Conservation (phyloP, 768 basidiomycete species). For the Phanerodontia chrysosporium region DNA sequence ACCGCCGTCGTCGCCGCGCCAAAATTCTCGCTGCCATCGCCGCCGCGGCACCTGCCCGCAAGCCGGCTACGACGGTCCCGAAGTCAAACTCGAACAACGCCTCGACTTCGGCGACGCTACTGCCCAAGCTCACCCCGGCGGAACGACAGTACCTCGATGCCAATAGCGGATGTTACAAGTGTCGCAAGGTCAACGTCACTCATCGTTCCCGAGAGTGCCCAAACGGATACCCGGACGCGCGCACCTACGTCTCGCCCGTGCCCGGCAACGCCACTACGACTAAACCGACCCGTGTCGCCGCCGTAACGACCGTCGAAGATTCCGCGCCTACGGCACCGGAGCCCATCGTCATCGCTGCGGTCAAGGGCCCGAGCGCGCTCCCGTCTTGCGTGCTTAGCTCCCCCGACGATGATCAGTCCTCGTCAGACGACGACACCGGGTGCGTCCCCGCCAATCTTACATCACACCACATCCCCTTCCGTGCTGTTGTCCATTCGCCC, state of each 20-base stretch:
- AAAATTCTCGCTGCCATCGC: too few relatives aligned
- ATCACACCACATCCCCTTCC: background rate
- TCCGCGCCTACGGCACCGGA: too few relatives aligned
- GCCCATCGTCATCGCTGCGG: background rate
- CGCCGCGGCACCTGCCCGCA: background rate
- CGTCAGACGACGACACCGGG: background rate
- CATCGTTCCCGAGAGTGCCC: background rate
- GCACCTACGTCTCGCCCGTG: background rate
- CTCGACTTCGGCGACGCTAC: too few relatives aligned
- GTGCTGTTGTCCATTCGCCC: background rate
- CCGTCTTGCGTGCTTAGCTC: background rate
- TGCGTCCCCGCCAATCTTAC: background rate
- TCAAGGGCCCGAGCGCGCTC: too few relatives aligned
- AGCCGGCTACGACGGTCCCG: too few relatives aligned
- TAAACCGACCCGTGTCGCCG: background rate
- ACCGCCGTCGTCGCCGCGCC: background rate
- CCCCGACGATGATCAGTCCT: background rate
- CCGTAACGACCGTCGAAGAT: background rate
- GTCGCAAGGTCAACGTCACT: background rate
- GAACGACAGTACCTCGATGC: background rate
- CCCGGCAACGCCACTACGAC: background rate
- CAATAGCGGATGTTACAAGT: background rate
- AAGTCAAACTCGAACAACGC: too few relatives aligned
- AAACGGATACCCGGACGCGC: too few relatives aligned
- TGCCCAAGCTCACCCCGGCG: background rate